Conservation (phyloP, 495 filamentous ascomycete species). For the Xylaria intraflava region DNA sequence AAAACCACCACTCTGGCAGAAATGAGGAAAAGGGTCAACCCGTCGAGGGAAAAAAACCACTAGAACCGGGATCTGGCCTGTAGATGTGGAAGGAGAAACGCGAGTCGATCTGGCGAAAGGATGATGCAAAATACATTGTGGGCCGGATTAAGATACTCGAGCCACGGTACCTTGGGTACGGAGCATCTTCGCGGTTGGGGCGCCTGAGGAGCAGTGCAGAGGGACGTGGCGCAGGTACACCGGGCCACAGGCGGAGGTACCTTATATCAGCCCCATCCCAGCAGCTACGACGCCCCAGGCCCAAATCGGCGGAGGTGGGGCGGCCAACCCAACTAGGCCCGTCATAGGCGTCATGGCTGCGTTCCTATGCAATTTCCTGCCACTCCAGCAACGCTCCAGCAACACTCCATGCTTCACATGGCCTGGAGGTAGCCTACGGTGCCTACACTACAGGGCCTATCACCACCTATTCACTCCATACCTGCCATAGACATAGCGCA, state of each 20-base stretch:
- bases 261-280: neutral
- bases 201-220: too few relatives aligned
- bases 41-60: constrained; percentile 9
- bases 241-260: neutral
- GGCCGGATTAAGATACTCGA: neutral
- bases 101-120: neutral
- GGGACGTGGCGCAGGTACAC: too few relatives aligned
- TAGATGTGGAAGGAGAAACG: neutral
- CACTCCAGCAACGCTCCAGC: neutral
- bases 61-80: constrained; percentile 5
- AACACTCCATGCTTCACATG: neutral
- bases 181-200: too few relatives aligned
- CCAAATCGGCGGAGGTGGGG: constrained; percentile 10
- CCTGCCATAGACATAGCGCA: too few relatives aligned
- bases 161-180: too few relatives aligned
- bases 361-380: neutral
- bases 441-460: too few relatives aligned
- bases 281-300: constrained; percentile 1
- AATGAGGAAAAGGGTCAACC: constrained; percentile 14
- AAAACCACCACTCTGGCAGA: constrained; percentile 3
- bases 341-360: constrained; percentile 10
- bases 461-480: too few relatives aligned
- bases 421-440: too few relatives aligned
- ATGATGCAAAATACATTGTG: constrained; percentile 1
- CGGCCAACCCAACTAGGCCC: constrained; percentile 4